These are phyloP conservation scores for Metarhizium rileyi DNA, from an alignment of 2,329 filamentous ascomycete genomes.

Conservation along the genomic window DNA sequence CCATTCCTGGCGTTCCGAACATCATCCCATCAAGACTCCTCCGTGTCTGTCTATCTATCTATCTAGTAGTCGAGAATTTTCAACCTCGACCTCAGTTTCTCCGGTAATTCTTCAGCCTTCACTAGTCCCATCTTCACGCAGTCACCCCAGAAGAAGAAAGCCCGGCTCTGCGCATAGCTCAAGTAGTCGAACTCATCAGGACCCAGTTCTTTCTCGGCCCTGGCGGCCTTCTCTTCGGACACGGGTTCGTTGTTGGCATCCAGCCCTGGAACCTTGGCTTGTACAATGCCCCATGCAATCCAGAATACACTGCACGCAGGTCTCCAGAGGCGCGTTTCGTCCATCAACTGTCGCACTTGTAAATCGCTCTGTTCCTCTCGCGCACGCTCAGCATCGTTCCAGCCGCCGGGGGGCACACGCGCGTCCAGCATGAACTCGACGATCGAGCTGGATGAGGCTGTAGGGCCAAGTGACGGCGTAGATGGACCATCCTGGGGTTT, in stretches of 20 bases:
- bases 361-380: slow-evolving; percentile 56
- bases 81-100: slow-evolving; percentile 50
- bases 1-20: not conserved
- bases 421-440: slow-evolving; percentile 75
- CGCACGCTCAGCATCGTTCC: slow-evolving; percentile 43
- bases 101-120: slow-evolving; percentile 64
- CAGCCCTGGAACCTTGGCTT: slow-evolving; percentile 75
- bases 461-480: slow-evolving; percentile 27
- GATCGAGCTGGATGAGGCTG: slow-evolving; percentile 40
- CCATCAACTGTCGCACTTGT: slow-evolving; percentile 60
- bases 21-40: not conserved
- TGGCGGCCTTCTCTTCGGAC: slow-evolving; percentile 21
- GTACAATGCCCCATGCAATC: slow-evolving; percentile 94
- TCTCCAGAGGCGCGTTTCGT: slow-evolving; percentile 78
- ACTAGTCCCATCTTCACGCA: slow-evolving; percentile 68
- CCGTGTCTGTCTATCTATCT: too few relatives aligned
- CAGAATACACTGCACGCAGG: slow-evolving; percentile 81
- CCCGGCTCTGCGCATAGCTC: slow-evolving; percentile 80
- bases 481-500: slow-evolving; percentile 30
- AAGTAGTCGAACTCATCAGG: slow-evolving; percentile 88
- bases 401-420: slow-evolving; percentile 44
- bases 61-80: slow-evolving; percentile 59
- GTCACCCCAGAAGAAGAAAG: slow-evolving; percentile 92
- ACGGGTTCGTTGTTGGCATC: slow-evolving; percentile 33
- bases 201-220: slow-evolving; percentile 40